phyloP scores from a whole-genome alignment of 2,329 filamentous ascomycete species.

The Phoma sp. region DNA sequence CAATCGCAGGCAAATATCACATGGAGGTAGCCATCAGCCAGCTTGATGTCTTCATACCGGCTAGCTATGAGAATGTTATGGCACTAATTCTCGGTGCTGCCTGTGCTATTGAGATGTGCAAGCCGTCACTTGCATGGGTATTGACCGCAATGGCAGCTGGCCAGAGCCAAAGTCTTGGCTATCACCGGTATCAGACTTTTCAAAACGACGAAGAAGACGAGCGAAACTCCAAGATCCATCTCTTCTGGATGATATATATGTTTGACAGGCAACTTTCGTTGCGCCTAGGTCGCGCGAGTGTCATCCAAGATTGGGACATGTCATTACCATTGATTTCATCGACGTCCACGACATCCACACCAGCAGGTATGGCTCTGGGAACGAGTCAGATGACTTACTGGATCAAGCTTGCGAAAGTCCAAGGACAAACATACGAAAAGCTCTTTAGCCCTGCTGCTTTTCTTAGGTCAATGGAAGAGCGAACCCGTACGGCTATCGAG shows the following conservation, averaged over 20 bases:
- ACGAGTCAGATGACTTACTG: conserved; percentile 40
- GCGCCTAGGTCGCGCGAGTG: conserved; percentile 45
- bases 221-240: conserved; percentile 37
- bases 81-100: conserved; percentile 42
- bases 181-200: conserved; percentile 47
- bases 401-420: conserved; percentile 44
- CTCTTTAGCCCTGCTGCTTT: conserved; percentile 49
- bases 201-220: conserved; percentile 42
- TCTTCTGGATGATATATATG: conserved; percentile 50
- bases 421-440: conserved; percentile 47
- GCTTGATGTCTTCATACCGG: conserved; percentile 43
- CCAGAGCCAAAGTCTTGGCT: conserved; percentile 45
- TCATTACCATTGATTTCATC: conserved; percentile 32
- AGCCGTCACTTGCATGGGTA: conserved; percentile 45
- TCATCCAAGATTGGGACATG: conserved; percentile 51
- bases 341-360: conserved; percentile 9
- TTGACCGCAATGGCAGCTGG: conserved; percentile 42
- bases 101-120: conserved; percentile 45
- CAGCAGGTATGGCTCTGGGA: conserved; percentile 11
- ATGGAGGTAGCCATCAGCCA: conserved; percentile 51
- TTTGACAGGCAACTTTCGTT: conserved; percentile 51
- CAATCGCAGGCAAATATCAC: conserved; percentile 48
- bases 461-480: conserved; percentile 32
- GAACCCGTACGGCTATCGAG: conserved; percentile 34
- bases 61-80: conserved; percentile 48